Conservation (phyloP, 768 basidiomycete species). For the Trametes villosa region DNA sequence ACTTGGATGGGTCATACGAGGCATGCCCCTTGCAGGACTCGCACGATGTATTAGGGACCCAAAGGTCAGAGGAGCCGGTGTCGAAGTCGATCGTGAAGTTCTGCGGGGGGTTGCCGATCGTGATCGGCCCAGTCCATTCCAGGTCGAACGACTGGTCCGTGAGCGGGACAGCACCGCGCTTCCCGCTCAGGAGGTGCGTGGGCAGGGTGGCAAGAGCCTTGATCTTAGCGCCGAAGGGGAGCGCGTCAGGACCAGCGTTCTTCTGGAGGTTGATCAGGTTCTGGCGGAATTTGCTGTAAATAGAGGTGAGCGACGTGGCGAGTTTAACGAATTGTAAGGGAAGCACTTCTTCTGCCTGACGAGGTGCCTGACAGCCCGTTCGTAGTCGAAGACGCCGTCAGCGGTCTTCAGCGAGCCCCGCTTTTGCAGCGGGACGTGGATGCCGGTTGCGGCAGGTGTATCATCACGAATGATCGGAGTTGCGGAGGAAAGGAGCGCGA, state of each 20-base stretch:
- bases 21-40: conserved; percentile 11
- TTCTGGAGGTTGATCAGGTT: conserved; percentile 26
- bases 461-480: conserved; percentile 15
- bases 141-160: conserved; percentile 27
- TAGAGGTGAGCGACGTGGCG: not conserved
- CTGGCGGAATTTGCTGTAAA: conserved; percentile 25
- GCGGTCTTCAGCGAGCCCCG: conserved; percentile 21
- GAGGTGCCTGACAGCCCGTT: conserved; percentile 9
- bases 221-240: conserved; percentile 34
- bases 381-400: conserved; percentile 19
- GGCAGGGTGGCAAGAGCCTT: conserved; percentile 27
- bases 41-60: conserved; percentile 18
- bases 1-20: conserved; percentile 21
- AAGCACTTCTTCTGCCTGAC: conserved; percentile 16
- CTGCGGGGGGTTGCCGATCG: conserved; percentile 43
- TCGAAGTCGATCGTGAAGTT: conserved; percentile 46
- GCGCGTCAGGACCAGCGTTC: conserved; percentile 20
- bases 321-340: too few relatives aligned
- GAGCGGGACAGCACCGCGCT: conserved; percentile 28
- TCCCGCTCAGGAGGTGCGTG: conserved; percentile 4
- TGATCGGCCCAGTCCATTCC: conserved; percentile 42
- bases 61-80: conserved; percentile 44
- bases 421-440: conserved; percentile 17
- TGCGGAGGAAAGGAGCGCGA: conserved; percentile 27
- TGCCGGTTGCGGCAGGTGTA: not conserved